Conservation (phyloP, 305 asterid genomes). For the Fraxinus albicans region DNA sequence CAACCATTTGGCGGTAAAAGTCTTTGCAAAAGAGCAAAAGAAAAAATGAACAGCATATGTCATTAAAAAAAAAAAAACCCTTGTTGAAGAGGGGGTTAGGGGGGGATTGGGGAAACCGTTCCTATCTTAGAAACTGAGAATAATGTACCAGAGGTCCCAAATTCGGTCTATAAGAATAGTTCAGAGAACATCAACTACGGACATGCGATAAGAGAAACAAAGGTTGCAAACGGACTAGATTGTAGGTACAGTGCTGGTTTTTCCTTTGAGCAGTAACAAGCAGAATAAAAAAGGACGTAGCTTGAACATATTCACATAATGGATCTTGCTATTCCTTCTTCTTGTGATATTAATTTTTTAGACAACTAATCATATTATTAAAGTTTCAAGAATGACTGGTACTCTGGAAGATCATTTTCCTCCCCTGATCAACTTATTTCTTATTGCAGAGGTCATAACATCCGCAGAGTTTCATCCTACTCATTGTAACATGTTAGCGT, state of each 20-base stretch:
- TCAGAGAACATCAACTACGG: background rate
- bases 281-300: background rate
- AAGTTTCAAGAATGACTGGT: background rate
- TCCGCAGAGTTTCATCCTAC: conserved; percentile 98
- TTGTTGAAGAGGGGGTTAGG: background rate
- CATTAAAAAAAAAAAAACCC: background rate
- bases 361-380: background rate
- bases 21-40: background rate
- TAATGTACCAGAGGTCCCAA: background rate
- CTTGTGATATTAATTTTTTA: background rate
- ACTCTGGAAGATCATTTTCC: background rate
- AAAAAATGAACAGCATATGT: background rate
- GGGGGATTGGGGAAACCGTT: background rate
- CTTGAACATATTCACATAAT: background rate
- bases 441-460: conserved; percentile 91
- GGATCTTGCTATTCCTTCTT: background rate
- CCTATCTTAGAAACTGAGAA: background rate
- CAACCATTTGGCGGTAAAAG: background rate
- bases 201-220: background rate
- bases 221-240: background rate
- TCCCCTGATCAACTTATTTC: conserved; percentile 19
- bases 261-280: background rate
- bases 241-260: background rate
- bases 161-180: background rate
- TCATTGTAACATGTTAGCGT: conserved; percentile 89